Conservation (phyloP, 1,284 basidiomycete genomes). For the Sporisorium sorghi region DNA sequence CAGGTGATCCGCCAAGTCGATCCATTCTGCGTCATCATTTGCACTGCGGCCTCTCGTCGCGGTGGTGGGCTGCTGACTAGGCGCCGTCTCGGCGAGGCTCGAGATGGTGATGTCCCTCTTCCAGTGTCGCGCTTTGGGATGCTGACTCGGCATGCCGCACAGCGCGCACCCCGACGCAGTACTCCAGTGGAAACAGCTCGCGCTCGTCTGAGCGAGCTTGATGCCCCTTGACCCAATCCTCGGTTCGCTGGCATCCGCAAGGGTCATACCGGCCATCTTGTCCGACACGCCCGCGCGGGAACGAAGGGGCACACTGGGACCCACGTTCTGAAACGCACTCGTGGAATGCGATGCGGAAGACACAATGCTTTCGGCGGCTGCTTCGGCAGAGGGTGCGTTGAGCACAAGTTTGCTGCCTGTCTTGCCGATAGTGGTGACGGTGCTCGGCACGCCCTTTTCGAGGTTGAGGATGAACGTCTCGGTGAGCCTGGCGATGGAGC, state of each 20-base stretch:
- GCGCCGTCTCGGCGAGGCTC: slow-evolving; percentile 25
- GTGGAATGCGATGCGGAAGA: slow-evolving; percentile 11
- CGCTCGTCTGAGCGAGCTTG: slow-evolving; percentile 47
- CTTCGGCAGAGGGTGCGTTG: slow-evolving; percentile 4
- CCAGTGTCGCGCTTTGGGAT: slow-evolving; percentile 53
- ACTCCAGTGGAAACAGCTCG: slow-evolving; percentile 30
- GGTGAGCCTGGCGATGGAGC: slow-evolving; percentile 56
- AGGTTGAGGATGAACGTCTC: slow-evolving; percentile 61
- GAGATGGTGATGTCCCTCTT: slow-evolving; percentile 58
- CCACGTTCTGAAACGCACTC: slow-evolving; percentile 33
- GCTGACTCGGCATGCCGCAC: slow-evolving; percentile 55
- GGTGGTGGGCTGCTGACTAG: background rate
- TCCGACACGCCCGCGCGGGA: slow-evolving; percentile 1
- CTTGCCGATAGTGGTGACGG: slow-evolving; percentile 61
- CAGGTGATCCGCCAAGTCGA: slow-evolving; percentile 32
- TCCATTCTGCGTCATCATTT: background rate
- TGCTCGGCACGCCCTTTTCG: slow-evolving; percentile 62
- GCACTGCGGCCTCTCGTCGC: background rate
- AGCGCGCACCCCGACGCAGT: slow-evolving; percentile 51
- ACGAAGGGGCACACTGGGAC: slow-evolving; percentile 31
- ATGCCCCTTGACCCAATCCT: slow-evolving; percentile 54
- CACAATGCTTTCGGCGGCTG: background rate
- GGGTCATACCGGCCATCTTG: slow-evolving; percentile 6
- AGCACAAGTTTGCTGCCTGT: slow-evolving; percentile 65
- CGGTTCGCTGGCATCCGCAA: slow-evolving; percentile 16